These are phyloP conservation scores for Lagenidium sp. DNA, from an alignment of 352 stramenopile species.

Conservation along the genomic window DNA sequence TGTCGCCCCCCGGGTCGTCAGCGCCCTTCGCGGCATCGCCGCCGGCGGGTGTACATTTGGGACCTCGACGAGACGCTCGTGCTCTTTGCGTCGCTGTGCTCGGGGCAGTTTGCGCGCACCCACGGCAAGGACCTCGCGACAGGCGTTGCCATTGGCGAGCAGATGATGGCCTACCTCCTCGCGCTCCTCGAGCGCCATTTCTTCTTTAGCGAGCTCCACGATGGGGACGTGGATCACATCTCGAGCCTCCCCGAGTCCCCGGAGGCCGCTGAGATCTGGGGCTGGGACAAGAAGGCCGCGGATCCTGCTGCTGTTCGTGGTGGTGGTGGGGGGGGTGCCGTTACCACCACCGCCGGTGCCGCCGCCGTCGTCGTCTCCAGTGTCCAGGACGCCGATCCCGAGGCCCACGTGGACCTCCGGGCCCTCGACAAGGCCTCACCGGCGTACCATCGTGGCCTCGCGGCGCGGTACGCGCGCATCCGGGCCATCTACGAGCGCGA, in stretches of 20 bases:
- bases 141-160: conserved; percentile 57
- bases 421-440: neutral
- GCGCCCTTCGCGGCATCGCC: neutral
- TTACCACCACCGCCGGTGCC: too few species aligned
- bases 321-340: too few species aligned
- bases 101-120: conserved; percentile 48
- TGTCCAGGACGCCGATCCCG: neutral
- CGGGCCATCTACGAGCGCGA: conserved; percentile 71
- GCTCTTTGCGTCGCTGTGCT: conserved; percentile 76
- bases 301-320: too few species aligned
- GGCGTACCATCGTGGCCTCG: neutral
- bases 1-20: neutral
- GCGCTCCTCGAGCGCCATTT: conserved; percentile 77
- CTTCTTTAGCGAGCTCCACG: conserved; percentile 74
- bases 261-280: neutral
- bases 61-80: conserved; percentile 79
- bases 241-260: conserved; percentile 4
- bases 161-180: conserved; percentile 83
- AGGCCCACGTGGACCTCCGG: conserved; percentile 1
- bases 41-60: conserved; percentile 64
- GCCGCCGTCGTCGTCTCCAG: neutral
- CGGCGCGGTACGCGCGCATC: conserved; percentile 52
- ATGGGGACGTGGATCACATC: conserved; percentile 66
- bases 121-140: conserved; percentile 48
- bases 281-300: neutral